phyloP scores from a whole-genome alignment of 371 early-diverging fungal species.

The Funneliformis caledonium region DNA sequence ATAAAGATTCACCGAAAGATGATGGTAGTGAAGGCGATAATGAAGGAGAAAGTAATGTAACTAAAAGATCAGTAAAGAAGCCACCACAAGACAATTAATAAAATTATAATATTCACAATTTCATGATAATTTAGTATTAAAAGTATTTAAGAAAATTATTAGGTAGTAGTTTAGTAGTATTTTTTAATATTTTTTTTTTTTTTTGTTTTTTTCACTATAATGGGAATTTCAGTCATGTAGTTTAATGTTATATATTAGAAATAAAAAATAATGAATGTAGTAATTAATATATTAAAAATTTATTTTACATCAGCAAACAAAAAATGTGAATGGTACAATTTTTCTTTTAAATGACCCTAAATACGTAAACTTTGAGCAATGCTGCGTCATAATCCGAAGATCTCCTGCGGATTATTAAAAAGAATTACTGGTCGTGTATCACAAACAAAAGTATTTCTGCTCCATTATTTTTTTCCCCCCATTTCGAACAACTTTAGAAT shows the following conservation, averaged over 20 bases:
- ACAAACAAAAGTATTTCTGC: background rate
- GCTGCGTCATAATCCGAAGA: too few relatives aligned
- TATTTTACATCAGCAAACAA: too few relatives aligned
- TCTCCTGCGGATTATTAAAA: too few relatives aligned
- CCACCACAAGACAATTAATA: conserved; percentile 10
- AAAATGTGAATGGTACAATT: too few relatives aligned
- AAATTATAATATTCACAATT: background rate
- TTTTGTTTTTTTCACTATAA: too few relatives aligned
- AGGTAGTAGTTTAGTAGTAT: background rate
- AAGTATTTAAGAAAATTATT: background rate
- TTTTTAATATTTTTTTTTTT: background rate
- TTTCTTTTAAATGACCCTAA: too few relatives aligned
- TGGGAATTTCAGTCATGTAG: background rate
- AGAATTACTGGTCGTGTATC: background rate
- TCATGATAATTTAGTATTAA: background rate
- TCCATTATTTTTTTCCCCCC: background rate
- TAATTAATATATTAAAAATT: too few relatives aligned
- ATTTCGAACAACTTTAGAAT: background rate
- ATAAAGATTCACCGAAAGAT: conserved; percentile 13
- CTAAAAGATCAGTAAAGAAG: conserved; percentile 6
- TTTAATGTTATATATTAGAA: background rate
- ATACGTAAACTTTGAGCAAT: too few relatives aligned
- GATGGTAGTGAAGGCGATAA: conserved; percentile 28
- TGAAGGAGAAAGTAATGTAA: conserved; percentile 20
- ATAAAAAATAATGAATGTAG: background rate